A percentile compares a stretch with the other conserved stretches of the same genome.
phyloP scores from a whole-genome alignment of 257 asterid species.

The Plantago elongata region DNA sequence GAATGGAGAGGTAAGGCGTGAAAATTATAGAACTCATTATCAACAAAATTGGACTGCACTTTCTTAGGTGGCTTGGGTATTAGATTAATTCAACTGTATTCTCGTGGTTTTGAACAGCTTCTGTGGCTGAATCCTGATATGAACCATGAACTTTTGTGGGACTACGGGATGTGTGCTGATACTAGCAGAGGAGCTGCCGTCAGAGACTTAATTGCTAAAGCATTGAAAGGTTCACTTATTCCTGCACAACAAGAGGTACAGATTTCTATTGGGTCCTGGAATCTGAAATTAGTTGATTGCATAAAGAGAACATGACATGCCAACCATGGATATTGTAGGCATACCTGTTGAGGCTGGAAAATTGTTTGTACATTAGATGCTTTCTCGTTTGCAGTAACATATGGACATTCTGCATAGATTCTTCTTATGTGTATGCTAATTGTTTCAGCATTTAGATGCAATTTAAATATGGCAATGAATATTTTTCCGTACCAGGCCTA shows the following conservation, averaged over 20 bases:
- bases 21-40: conserved; percentile 15
- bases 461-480: no score
- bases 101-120: conserved; percentile 48
- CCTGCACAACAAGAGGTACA: conserved; percentile 92
- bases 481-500: no score
- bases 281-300: neutral
- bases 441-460: no score
- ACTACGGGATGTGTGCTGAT: conserved; percentile 95
- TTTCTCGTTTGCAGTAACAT: no score
- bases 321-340: no score
- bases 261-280: conserved; percentile 7
- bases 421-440: no score
- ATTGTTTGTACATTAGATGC: no score
- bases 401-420: no score
- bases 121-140: conserved; percentile 83
- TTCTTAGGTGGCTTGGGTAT: conserved; percentile 3
- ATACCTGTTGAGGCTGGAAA: no score
- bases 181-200: conserved; percentile 95
- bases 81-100: conserved; percentile 7
- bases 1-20: conserved; percentile 75
- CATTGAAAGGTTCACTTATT: conserved; percentile 79
- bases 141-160: conserved; percentile 93
- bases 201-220: conserved; percentile 85
- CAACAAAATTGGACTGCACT: conserved; percentile 8
- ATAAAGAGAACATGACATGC: no score